phyloP scores from a whole-genome alignment of 768 basidiomycete genomes.

The Trametes elegans region DNA sequence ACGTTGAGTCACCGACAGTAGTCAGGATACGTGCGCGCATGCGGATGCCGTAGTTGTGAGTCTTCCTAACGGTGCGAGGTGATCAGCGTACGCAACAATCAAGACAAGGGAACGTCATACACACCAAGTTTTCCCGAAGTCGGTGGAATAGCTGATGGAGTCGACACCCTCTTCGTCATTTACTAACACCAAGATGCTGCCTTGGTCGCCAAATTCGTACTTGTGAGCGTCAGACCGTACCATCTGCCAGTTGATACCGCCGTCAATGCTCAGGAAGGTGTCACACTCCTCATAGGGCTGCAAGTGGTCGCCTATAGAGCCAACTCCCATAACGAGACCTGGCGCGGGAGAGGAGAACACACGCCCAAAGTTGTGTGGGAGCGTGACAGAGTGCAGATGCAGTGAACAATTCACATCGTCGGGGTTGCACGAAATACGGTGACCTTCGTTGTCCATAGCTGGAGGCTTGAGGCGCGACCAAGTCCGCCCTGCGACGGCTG shows the following conservation, averaged over 20 bases:
- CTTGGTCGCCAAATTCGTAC: conserved; percentile 95
- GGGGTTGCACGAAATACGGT: conserved; percentile 60
- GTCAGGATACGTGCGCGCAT: conserved; percentile 76
- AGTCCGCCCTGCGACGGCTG: conserved; percentile 46
- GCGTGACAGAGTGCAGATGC: conserved; percentile 91
- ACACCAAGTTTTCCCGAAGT: conserved; percentile 83
- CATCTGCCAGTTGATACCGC: conserved; percentile 85
- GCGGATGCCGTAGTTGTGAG: conserved; percentile 65
- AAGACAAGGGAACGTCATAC: conserved; percentile 26
- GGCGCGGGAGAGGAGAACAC: conserved; percentile 95
- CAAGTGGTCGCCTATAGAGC: conserved; percentile 72
- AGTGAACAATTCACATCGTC: conserved; percentile 70
- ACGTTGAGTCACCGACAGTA: conserved; percentile 92
- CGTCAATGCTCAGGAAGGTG: conserved; percentile 91
- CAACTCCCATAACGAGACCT: conserved; percentile 96
- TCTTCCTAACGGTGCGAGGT: conserved; percentile 49
- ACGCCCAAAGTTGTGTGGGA: conserved; percentile 90
- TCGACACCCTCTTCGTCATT: conserved; percentile 83
- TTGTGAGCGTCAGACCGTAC: conserved; percentile 74
- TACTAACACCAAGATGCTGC: conserved; percentile 73
- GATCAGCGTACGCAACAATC: background rate
- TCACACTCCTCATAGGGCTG: conserved; percentile 81
- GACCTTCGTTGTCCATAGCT: conserved; percentile 53
- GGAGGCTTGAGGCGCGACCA: conserved; percentile 72
- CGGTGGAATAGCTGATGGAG: conserved; percentile 71